Evolutionary conservation across 2,329 filamentous ascomycete genomes (phyloP).

Genomic region (Coniochaeta hoffmannii): DNA sequence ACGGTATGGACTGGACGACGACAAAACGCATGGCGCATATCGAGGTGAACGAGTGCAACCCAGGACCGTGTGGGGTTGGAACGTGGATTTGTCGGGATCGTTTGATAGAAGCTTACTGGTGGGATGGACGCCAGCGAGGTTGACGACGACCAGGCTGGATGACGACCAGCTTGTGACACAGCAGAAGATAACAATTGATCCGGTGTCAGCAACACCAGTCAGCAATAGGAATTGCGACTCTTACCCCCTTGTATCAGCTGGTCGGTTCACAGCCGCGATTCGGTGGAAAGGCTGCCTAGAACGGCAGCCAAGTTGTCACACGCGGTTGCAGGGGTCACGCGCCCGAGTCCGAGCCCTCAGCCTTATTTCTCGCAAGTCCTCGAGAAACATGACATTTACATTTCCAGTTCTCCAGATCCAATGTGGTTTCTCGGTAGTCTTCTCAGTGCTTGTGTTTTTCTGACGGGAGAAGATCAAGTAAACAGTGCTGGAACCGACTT

Average conservation of each 20-base stretch:
- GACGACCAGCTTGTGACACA: too few relatives aligned
- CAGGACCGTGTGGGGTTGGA: too few relatives aligned
- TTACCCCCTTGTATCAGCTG: neutral
- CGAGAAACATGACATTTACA: neutral
- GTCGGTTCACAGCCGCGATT: neutral
- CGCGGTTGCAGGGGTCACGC: neutral
- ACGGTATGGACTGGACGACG: too few relatives aligned
- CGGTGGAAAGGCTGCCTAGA: neutral
- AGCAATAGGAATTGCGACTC: neutral
- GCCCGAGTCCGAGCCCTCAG: neutral
- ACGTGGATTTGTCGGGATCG: too few relatives aligned
- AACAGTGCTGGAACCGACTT: neutral
- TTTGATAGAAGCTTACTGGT: too few relatives aligned
- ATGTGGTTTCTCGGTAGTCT: neutral
- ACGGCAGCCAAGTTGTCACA: neutral
- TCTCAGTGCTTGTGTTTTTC: neutral
- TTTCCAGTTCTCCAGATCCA: too few relatives aligned
- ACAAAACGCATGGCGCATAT: too few relatives aligned
- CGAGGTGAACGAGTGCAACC: too few relatives aligned
- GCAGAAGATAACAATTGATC: too few relatives aligned
- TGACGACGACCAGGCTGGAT: too few relatives aligned
- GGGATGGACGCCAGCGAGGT: too few relatives aligned
- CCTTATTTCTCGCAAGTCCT: neutral
- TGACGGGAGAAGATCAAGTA: too few relatives aligned
- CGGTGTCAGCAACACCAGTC: neutral